Percentiles rank a stretch among this genome's conserved stretches.
These are phyloP conservation scores for Triglochin maritima DNA, from an alignment of 106 monocot species.

Conservation along the genomic window DNA sequence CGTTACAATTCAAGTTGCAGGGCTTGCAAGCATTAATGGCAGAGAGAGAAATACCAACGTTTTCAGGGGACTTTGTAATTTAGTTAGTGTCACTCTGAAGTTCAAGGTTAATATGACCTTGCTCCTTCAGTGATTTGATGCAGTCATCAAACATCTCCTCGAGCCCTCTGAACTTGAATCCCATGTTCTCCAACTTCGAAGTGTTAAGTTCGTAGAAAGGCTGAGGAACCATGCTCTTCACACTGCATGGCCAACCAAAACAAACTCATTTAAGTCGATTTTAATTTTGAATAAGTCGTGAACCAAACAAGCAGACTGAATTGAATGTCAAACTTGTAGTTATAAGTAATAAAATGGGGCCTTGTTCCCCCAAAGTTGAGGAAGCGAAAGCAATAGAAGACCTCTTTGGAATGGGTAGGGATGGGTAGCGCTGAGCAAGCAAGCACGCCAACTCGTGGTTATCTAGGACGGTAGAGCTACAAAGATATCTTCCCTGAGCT, in stretches of 20 bases:
- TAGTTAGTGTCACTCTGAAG: background rate
- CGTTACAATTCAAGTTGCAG: too few relatives aligned
- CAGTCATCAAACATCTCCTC: slow-evolving; percentile 82
- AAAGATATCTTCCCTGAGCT: slow-evolving; percentile 68
- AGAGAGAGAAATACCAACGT: background rate
- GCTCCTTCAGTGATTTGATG: slow-evolving; percentile 49
- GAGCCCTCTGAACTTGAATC: slow-evolving; percentile 51
- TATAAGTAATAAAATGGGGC: too few relatives aligned
- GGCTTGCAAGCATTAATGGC: too few relatives aligned
- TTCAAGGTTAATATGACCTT: slow-evolving; percentile 12
- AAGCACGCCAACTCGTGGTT: slow-evolving; percentile 36
- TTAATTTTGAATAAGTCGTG: background rate
- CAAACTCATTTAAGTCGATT: slow-evolving; percentile 1
- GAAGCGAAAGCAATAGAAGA: slow-evolving; percentile 2
- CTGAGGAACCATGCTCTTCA: slow-evolving; percentile 14
- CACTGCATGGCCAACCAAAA: slow-evolving; percentile 13
- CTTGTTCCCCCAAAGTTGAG: background rate
- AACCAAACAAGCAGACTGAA: background rate
- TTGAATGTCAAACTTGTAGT: too few relatives aligned
- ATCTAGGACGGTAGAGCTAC: slow-evolving; percentile 62
- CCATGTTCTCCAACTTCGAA: slow-evolving; percentile 39
- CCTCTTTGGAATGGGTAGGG: slow-evolving; percentile 52
- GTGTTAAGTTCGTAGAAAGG: slow-evolving; percentile 35
- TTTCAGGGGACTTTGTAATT: background rate
- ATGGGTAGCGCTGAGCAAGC: slow-evolving; percentile 43